These are phyloP conservation scores for Serendipita sp. DNA, from an alignment of 768 basidiomycete genomes.

Conservation along the genomic window DNA sequence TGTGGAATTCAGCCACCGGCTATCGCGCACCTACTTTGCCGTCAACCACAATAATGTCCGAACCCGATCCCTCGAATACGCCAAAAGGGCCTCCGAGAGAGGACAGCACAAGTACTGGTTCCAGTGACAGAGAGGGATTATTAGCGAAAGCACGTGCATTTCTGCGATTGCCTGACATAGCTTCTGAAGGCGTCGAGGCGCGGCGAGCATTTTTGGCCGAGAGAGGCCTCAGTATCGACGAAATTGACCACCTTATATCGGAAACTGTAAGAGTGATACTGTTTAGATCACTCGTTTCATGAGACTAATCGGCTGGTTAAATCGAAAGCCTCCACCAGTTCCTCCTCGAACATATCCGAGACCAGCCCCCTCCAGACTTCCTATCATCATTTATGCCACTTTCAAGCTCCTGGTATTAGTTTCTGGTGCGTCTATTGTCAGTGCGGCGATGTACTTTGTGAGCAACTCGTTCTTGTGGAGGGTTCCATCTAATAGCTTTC, in stretches of 20 bases:
- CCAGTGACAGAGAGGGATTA: neutral
- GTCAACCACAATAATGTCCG: neutral
- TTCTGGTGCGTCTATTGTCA: neutral
- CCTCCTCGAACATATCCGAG: neutral
- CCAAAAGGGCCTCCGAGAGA: neutral
- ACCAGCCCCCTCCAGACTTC: neutral
- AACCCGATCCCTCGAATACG: neutral
- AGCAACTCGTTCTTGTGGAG: neutral
- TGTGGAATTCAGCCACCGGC: neutral
- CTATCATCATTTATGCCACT: neutral
- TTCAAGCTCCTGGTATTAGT: neutral
- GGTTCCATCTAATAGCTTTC: neutral
- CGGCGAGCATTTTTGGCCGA: neutral
- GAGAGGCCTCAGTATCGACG: neutral
- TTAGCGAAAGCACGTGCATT: constrained; percentile 1
- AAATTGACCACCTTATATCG: neutral
- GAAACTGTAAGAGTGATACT: neutral
- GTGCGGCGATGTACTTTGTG: constrained; percentile 4
- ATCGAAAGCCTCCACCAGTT: neutral
- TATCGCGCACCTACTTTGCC: neutral
- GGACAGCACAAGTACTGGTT: neutral
- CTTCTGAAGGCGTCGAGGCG: neutral
- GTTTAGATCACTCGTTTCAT: neutral
- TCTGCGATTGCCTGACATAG: neutral
- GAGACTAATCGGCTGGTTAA: neutral